Base-by-base conservation (phyloP, 148 eudicot genomes). In the Cornus florida region DNA sequence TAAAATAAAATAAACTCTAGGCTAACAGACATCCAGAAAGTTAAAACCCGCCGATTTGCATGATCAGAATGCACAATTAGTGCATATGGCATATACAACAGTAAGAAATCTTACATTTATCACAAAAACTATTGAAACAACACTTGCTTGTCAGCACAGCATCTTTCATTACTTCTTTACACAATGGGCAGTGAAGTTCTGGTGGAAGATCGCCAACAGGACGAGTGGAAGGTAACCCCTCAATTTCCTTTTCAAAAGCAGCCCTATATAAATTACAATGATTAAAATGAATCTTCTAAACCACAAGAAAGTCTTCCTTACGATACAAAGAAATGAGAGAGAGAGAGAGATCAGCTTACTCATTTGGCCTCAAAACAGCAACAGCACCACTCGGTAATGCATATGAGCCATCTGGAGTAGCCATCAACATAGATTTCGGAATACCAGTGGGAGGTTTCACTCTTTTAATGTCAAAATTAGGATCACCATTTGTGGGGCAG, bases 121-220 rank as follows among this genome's bases (percentile, higher is more conserved):
- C 98, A 83, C 98, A 96, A 78, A 91, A 96, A 69, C 98, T 96
- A 10, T 70, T 81, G 67, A 92, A 92, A 80, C 99, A 93, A 80
- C 99, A 96, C 85, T 90, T 96, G 92, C 97, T 92, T 14, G 98
- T 90, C 70, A 96, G 83, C 6, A 93, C 98, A 74, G 99, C 99
- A 84, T 96, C 97, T 83, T 96, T 93, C 98, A 96, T 96, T 65
- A 93, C 99, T 83, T 92, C 89, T 86, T 90, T 92, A 81, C 99
- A 96, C 70, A 96, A 76, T 1, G 97, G 97, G 77, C 99, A 96
- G 78, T 83, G 95, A 84, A 92, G 93, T 82, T 96, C 98, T 23
- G 92, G 98, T 56, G 98, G 99, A 76, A 96, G 88, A 76, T 96
- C 92, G 69, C 92, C 93, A 70, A 89, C 82, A 67, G 91, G 79